Conservation (phyloP, 352 stramenopile genomes). For the Phytophthora hybrid region DNA sequence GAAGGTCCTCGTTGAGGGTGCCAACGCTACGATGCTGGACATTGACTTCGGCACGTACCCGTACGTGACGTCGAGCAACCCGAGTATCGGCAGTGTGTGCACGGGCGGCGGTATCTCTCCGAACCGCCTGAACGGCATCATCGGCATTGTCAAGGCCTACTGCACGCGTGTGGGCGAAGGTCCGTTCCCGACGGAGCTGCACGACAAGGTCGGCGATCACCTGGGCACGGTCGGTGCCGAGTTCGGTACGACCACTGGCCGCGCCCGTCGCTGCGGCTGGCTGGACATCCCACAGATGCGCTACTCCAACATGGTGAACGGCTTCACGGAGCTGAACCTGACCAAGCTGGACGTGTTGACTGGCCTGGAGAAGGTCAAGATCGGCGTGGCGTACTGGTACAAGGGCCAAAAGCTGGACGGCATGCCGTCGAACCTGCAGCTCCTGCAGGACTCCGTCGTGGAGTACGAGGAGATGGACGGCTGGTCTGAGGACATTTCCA, state of each 20-base stretch:
- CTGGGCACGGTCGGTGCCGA: slow-evolving; percentile 94
- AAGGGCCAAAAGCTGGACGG: slow-evolving; percentile 94
- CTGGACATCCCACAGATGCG: slow-evolving; percentile 97
- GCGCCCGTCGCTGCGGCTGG: slow-evolving; percentile 98
- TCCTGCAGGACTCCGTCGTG: slow-evolving; percentile 94
- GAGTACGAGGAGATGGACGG: slow-evolving; percentile 94
- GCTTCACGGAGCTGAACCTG: slow-evolving; percentile 98
- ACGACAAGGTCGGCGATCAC: slow-evolving; percentile 92
- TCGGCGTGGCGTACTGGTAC: slow-evolving; percentile 96
- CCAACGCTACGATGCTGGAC: slow-evolving; percentile 99
- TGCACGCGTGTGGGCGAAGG: slow-evolving; percentile 99
- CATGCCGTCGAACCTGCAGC: slow-evolving; percentile 96
- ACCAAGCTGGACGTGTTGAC: slow-evolving; percentile 99
- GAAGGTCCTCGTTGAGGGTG: slow-evolving; percentile 98
- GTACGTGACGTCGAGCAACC: slow-evolving; percentile 99
- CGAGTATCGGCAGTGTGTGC: slow-evolving; percentile 97
- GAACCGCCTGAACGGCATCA: slow-evolving; percentile 93
- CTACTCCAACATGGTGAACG: slow-evolving; percentile 95
- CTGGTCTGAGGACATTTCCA: slow-evolving; percentile 98
- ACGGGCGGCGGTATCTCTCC: slow-evolving; percentile 97
- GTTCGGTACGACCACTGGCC: slow-evolving; percentile 98
- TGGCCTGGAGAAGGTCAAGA: slow-evolving; percentile 95
- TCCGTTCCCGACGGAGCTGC: slow-evolving; percentile 98
- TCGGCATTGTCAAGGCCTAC: slow-evolving; percentile 99
- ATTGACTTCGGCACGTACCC: slow-evolving; percentile 99